phyloP scores from a whole-genome alignment of 495 filamentous ascomycete genomes.

The Trichodelitschia bisporula region DNA sequence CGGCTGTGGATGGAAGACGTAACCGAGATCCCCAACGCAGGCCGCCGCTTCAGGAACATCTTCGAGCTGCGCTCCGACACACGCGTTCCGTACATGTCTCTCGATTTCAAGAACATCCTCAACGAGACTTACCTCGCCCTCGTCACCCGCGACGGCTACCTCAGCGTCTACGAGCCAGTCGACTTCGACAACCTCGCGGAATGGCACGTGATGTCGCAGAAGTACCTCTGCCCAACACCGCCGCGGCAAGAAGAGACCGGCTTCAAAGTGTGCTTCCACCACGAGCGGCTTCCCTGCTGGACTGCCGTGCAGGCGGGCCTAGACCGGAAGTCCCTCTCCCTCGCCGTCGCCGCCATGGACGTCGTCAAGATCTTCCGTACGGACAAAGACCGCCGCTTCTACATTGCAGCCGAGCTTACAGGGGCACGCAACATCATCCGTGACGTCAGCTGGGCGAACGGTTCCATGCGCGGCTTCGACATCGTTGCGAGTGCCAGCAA shows the following conservation, averaged over 20 bases:
- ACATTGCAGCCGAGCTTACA: constrained; percentile 47
- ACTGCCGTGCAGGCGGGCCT: constrained; percentile 52
- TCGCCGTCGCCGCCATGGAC: constrained; percentile 70
- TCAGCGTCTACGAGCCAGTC: constrained; percentile 65
- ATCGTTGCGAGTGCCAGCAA: constrained; percentile 78
- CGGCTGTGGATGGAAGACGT: constrained; percentile 80
- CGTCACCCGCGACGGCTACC: constrained; percentile 52
- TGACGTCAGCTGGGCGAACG: constrained; percentile 81
- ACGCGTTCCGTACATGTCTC: constrained; percentile 42
- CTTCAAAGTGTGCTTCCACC: constrained; percentile 69
- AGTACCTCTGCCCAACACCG: constrained; percentile 34
- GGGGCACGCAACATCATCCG: constrained; percentile 56
- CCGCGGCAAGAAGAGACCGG: constrained; percentile 48
- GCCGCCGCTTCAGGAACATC: constrained; percentile 51
- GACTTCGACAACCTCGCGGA: constrained; percentile 59
- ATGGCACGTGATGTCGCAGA: constrained; percentile 48
- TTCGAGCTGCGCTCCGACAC: constrained; percentile 29
- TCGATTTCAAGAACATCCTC: constrained; percentile 55
- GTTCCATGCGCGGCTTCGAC: constrained; percentile 66
- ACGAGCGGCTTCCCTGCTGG: constrained; percentile 55
- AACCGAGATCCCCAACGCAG: constrained; percentile 38
- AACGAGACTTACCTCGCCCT: constrained; percentile 57
- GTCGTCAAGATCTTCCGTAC: constrained; percentile 59
- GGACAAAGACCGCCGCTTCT: constrained; percentile 37
- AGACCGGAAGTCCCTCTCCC: constrained; percentile 39